Base-by-base conservation (phyloP, 257 asterid species). In the Solanum rostratum region DNA sequence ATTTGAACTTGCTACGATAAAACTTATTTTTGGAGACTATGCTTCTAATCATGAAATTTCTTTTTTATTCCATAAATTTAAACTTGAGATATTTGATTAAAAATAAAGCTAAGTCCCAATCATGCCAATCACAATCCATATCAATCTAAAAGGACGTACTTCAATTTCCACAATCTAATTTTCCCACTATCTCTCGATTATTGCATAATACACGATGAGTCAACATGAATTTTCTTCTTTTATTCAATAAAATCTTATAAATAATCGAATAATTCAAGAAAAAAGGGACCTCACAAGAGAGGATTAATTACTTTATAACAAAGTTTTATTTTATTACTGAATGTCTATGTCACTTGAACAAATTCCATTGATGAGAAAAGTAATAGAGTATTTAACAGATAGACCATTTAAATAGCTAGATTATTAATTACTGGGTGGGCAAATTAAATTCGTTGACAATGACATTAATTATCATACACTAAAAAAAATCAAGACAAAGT, bases 21-120 rank as follows among this genome's bases (percentile, higher is more conserved):
- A 16, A 0, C 15, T 22, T 0, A 4, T 60, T 12, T 57, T 55
- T 10, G 1, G 10, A 3, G 1, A 0, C 13, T 1, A 1, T 1
- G 6, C 24, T 57, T 0, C 1, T n/a, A 57, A n/a, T n/a, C n/a
- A 57, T 2, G 1, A 3, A 2, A 59, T 59, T 22, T 60, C 5
- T 24, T 54, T 22, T 22, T 2, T 0, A 4, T 24, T 9, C 4
- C 1, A 4, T 0, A 11, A 0, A 11, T 2, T 60, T 1, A 2
- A 60, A 22, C 1, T 10, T 3, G 0, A 59, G 0, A n/a, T 4
- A 59, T 59, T 1, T 59, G 13, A 11, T 59, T 22, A 22, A 59
- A 0, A 22, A 9, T n/a, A 11, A 19, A 1, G 0, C 6, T 2
- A 0, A 22, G 22, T 60, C 4, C 0, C 8, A 24, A 4, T 4